Conservation (phyloP, 1,284 basidiomycete genomes). For the Lignosus rhinocerotis region DNA sequence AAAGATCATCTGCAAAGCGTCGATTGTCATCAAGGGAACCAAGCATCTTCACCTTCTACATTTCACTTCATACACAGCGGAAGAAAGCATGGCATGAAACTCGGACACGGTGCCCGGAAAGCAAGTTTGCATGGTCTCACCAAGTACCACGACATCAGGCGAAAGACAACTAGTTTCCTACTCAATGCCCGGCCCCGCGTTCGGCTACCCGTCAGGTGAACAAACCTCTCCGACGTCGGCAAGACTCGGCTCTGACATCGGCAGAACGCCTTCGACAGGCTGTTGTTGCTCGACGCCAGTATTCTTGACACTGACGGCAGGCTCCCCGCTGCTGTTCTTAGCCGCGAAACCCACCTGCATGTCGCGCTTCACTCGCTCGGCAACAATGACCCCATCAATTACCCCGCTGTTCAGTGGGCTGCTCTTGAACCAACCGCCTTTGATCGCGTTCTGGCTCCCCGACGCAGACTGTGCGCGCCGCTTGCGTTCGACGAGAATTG, state of each 20-base stretch:
- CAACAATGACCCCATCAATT: conserved; percentile 41
- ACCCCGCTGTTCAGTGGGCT: conserved; percentile 51
- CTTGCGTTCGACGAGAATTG: conserved; percentile 59
- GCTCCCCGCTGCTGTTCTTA: conserved; percentile 14
- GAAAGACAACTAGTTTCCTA: not conserved
- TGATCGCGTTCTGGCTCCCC: conserved; percentile 32
- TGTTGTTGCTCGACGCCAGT: not conserved
- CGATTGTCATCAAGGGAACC: too few relatives aligned
- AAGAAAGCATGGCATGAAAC: too few relatives aligned
- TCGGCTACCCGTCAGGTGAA: conserved; percentile 29
- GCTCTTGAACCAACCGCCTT: conserved; percentile 69
- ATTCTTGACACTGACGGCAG: not conserved
- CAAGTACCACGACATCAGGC: too few relatives aligned
- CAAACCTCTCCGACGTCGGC: conserved; percentile 3
- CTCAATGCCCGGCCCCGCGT: conserved; percentile 35
- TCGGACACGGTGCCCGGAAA: too few relatives aligned
- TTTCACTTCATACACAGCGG: too few relatives aligned
- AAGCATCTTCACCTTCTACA: too few relatives aligned
- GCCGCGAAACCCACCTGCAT: conserved; percentile 11
- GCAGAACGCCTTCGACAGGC: not conserved
- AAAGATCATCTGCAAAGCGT: too few relatives aligned
- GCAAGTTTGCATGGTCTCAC: too few relatives aligned
- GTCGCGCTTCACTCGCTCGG: conserved; percentile 40
- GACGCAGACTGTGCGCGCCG: conserved; percentile 38
- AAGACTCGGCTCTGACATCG: not conserved